Base-by-base conservation (phyloP, 495 filamentous ascomycete genomes). In the Pseudomonodictys pantanalensis region DNA sequence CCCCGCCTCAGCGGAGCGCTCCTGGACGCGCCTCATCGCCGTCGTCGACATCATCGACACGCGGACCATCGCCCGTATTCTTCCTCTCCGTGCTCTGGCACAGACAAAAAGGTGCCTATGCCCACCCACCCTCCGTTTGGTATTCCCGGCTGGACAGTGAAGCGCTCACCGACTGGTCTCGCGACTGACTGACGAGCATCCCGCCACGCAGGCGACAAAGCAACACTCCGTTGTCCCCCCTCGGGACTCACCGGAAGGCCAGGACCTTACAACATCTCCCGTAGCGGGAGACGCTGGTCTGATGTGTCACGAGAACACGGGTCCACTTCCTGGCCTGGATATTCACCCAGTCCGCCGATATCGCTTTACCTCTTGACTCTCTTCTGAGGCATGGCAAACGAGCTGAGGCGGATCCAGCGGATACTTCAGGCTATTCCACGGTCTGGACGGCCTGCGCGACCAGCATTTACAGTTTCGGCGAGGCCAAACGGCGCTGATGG, bases 251-350 rank as follows among this genome's bases (percentile, higher is more conserved):
- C 50, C 64, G 58, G 64, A 57, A 33, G 22, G 47, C 20, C 41
- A 24, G 42, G 43, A 59, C 35, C 57, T 51, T 43, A 32, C 48
- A 20, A 53, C 18, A 35, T 42, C 28, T 28, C 12, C 35, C 25
- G 9, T 24, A 1, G 15, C 39, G 29, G 51, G 28, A n/a, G 52
- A 26, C 43, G 10, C 46, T 45, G 28, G 52, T 47, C 48, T 42
- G 53, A 63, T 63, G 64, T 63, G 64, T 67, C 64, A 67, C 53
- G 59, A 59, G 64, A 62, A 66, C 56, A 62, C 28, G 33, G 39
- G 28, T 51, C 47, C 32, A 7, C 22, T 58, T 38, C 53, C 47
- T 35, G 22, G 47, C 28, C 55, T 44, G 26, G 39, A 33, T 11
- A 25, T 52, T 20, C 23, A 56, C 18, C 26, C 20, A 22, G 23